phyloP scores from a whole-genome alignment of 164 flowering plant species.

The Stephania japonica region DNA sequence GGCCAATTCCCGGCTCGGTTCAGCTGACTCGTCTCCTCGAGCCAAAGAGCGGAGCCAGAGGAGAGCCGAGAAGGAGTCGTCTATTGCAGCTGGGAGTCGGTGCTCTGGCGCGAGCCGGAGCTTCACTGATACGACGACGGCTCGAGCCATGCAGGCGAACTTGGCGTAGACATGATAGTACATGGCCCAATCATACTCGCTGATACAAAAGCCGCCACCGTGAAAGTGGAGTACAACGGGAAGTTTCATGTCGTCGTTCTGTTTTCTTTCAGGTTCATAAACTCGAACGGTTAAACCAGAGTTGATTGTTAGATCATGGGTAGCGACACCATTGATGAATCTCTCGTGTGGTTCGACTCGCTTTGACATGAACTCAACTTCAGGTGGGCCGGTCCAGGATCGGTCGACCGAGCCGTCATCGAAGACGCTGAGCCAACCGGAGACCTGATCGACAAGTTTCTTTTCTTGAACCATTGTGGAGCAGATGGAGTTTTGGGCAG shows the following conservation, averaged over 20 bases:
- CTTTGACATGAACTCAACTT: constrained; percentile 50
- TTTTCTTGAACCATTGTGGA: constrained; percentile 11
- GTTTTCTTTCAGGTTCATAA: constrained; percentile 43
- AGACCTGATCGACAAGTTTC: constrained; percentile 45
- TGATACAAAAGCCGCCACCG: constrained; percentile 85
- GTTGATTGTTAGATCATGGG: constrained; percentile 33
- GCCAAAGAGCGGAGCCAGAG: constrained; percentile 56
- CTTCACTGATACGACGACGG: constrained; percentile 49
- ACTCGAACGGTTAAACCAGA: constrained; percentile 42
- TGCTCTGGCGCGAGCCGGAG: constrained; percentile 68
- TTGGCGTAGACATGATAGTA: constrained; percentile 50
- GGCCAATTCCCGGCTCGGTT: constrained; percentile 33
- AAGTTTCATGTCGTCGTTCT: constrained; percentile 22
- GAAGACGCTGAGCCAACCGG: constrained; percentile 62
- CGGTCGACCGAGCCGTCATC: constrained; percentile 72
- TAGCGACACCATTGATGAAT: constrained; percentile 58
- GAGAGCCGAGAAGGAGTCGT: constrained; percentile 48
- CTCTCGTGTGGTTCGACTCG: constrained; percentile 42
- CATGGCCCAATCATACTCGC: constrained; percentile 61
- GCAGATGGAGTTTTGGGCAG: neutral
- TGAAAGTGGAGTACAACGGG: constrained; percentile 67
- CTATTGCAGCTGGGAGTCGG: constrained; percentile 67
- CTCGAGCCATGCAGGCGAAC: constrained; percentile 33
- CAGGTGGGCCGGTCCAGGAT: constrained; percentile 62
- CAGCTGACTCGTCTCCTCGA: constrained; percentile 15